Conservation (phyloP, 106 monocot genomes). For the Gastrodia elata region DNA sequence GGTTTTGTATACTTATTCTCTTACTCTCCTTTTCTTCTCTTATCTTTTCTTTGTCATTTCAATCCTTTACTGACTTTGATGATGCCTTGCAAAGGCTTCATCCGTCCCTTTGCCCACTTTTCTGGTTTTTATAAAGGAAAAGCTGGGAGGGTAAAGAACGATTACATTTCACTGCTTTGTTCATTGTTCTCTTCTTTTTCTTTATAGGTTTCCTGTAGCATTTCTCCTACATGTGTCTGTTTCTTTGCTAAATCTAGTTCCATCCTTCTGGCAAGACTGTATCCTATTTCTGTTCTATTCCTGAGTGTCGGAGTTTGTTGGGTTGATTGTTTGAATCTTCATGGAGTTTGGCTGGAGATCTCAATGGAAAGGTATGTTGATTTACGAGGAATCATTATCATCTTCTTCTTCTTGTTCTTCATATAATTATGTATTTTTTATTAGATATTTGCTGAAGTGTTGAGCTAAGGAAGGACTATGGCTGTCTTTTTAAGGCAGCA, state of each 20-base stretch:
- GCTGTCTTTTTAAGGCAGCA: too few relatives aligned
- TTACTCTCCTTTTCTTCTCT: not conserved
- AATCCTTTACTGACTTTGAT: constrained; percentile 1
- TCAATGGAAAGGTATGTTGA: not conserved
- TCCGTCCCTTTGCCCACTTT: constrained; percentile 21
- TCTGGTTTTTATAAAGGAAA: constrained; percentile 12
- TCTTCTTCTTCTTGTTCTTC: not conserved
- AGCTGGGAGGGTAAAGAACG: constrained; percentile 6
- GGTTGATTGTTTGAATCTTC: not conserved
- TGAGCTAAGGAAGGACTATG: too few relatives aligned
- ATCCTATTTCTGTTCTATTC: not conserved
- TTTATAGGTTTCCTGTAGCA: not conserved
- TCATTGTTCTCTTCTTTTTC: not conserved
- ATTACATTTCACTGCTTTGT: not conserved
- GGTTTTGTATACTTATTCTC: not conserved
- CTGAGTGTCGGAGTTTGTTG: not conserved
- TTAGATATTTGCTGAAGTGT: not conserved
- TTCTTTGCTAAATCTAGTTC: not conserved
- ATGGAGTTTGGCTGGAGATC: not conserved
- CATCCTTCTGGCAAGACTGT: not conserved
- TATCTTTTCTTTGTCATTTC: not conserved
- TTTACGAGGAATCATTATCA: not conserved
- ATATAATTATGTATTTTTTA: not conserved
- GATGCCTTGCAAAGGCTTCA: constrained; percentile 8
- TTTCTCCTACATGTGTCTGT: not conserved